phyloP scores from a whole-genome alignment of 129 eudicot genomes.

The Flaveria brownii region DNA sequence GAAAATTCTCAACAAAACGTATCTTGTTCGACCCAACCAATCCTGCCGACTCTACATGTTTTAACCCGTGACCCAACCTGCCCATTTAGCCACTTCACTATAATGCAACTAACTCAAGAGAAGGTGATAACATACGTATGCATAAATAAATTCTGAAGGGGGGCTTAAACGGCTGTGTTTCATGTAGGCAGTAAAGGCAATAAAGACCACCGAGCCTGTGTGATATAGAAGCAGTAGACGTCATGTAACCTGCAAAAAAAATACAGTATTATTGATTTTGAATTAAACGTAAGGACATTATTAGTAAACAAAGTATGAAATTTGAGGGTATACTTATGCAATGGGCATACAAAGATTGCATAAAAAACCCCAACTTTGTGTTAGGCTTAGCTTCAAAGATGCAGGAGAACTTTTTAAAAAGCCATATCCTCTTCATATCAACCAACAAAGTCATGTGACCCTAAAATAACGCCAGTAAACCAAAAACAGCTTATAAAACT shows the following conservation, averaged over 20 bases:
- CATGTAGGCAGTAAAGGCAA: conserved; percentile 80
- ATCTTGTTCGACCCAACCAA: not conserved
- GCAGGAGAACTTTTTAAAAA: conserved; percentile 62
- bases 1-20: not conserved
- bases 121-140: not conserved
- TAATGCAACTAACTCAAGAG: conserved; percentile 11
- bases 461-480: conserved; percentile 32
- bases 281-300: not conserved
- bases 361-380: conserved; percentile 56
- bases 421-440: conserved; percentile 79
- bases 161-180: conserved; percentile 88
- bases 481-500: not conserved
- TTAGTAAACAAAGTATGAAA: not conserved
- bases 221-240: conserved; percentile 46
- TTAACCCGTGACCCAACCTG: not conserved
- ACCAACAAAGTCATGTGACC: conserved; percentile 44
- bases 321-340: conserved; percentile 47
- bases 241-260: conserved; percentile 52
- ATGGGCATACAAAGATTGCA: conserved; percentile 79
- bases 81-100: not conserved
- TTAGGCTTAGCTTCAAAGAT: conserved; percentile 71
- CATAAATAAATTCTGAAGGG: conserved; percentile 33
- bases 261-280: too few relatives aligned
- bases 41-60: not conserved
- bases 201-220: conserved; percentile 77